Base-by-base conservation (phyloP, 2,329 filamentous ascomycete genomes). In the Allantophomopsis lycopodina region DNA sequence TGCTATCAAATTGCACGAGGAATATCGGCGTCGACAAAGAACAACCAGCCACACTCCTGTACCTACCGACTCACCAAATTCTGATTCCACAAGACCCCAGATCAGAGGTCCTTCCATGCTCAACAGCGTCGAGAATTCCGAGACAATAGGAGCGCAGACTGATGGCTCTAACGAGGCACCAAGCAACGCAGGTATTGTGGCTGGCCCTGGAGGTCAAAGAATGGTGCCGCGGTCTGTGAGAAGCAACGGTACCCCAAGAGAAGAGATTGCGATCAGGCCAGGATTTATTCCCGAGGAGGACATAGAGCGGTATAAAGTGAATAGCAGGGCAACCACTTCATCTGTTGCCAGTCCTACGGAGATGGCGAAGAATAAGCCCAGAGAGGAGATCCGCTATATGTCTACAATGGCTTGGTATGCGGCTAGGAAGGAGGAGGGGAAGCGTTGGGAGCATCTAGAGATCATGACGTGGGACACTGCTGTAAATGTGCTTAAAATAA, bases 221-320 rank as follows among this genome's bases (percentile, higher is more conserved):
- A 78, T 83, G 50, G 94, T 96, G 43, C 89, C 89, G 15, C 73
- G 85, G 37, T 94, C 87, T 1, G 65, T 76, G 21, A 82, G 89
- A 41, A 65, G 87, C 20, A 87, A 95, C 55, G 89, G 88, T 42
- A 84, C 80, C 41, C 82, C 83, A 5, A 76, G 89, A 41, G 88
- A 83, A 53, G 87, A 93, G 51, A 94, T 94, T 55, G 81, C 82
- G 53, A 83, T 96, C 46, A 78, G 83, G 21, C 88, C 88, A 1
- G 89, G 89, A 42, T 96, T 94, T 61, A 75, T 78, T 14, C 89
- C 89, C 1, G 84, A 85, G 1, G 89, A 96, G 62, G 89, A 96
- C 60, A 79, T 94, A 46, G 84, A 94, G 54, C 67, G 91, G 35
- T 95, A 95, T 71, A 89, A 85, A 64, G 23, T 28, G 3, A 93